Evolutionary conservation across 768 basidiomycete genomes (phyloP), one percentile per base, ranked within the genome.

Genomic region (Phanerochaete carnosa): DNA sequence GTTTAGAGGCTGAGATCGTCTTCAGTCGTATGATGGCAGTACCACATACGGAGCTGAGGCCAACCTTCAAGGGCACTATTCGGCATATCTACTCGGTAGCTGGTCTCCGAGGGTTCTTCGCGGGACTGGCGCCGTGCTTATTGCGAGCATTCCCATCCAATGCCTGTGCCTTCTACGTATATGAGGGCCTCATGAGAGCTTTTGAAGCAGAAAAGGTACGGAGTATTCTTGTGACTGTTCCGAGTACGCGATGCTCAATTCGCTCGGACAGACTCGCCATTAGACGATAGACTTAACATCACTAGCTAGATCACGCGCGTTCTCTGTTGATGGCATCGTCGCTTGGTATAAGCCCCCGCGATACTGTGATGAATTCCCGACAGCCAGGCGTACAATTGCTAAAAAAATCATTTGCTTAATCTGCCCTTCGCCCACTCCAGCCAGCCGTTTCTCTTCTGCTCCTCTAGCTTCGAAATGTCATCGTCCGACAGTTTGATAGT

Each of bases 71-170:
- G 35, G 69, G 71, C 15, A 82, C 83, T 5, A 81, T 82, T 3
- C 74, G 80, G 51, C 76, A 80, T 45, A 88, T 89, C 39, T 80
- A 83, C 67, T 62, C 73, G 32, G 75, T 75, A 26, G 80, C 85
- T 53, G 88, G 87, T 7, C 57, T 79, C 43, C 62, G 74, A 45
- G 86, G 87, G 32, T 88, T 84, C 67, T 84, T 80, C 72, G 80
- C 89, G 64, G 91, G 90, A 1, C 74, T 90, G 28, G 82, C 80
- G 12, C 89, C 89, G 33, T 84, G 83, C 58, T 74, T 90, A 26
- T 72, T 92, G 61, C 79, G 90, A 62, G 88, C 91, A 22, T 89
- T 92, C 73, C 91, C 91, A 15, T 82, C 85, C 0, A 93, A 93
- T 70, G 89, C 90, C 0, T 87, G 84, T 51, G 91, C 90, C 0